Base-by-base conservation (phyloP, 2,329 filamentous ascomycete species). In the Aureobasidium melanogenum region DNA sequence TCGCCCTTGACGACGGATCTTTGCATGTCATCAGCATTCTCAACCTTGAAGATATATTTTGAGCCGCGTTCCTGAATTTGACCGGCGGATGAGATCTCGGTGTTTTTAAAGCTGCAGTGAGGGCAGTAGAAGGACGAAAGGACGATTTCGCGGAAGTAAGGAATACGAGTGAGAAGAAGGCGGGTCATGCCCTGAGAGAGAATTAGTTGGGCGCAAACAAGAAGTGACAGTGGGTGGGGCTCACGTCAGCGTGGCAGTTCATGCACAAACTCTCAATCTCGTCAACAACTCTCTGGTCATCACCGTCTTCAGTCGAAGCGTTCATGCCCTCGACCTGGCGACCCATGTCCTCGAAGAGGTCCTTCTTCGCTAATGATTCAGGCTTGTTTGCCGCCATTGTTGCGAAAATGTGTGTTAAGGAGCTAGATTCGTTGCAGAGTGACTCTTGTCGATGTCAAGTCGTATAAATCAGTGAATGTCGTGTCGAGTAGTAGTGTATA, bases 61-160 rank as follows among this genome's bases (percentile, higher is more conserved):
- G 85, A 82, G 59, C 94, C 94, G 69, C 89, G 89, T 68, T 91
- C 88, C 76, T 97, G 94, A 64, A 97, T 93, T 68, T 91, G 85
- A 64, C 91, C 91, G 30, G 94, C 94, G 9, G 92, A 86, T 73
- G 97, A 93, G 68, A 99, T 88, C 69, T 97, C 93, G 74, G 92
- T 92, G 79, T 97, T 96, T 66, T 88, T 85, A 76, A 93, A 88
- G 71, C 86, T 80, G 78, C 94, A 99, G 75, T 97, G 85, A 6
- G 90, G 86, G 80, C 94, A 99, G 66, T 84, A 84, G 75, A 99
- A 99, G 64, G 93, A 97, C 87, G 97, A 96, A 74, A 99, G 84
- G 69, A 99, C 91, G 65, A 99, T 87, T 75, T 99, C 93, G 77
- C 91, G 91, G 80, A 99, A 99, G 81, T 91, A 97, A 17, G 94